A percentile compares a stretch with the other conserved stretches of the same genome.
These are phyloP conservation scores for Oryza meridionalis DNA, from an alignment of 176 grass and related monocot genomes.

Conservation along the genomic window DNA sequence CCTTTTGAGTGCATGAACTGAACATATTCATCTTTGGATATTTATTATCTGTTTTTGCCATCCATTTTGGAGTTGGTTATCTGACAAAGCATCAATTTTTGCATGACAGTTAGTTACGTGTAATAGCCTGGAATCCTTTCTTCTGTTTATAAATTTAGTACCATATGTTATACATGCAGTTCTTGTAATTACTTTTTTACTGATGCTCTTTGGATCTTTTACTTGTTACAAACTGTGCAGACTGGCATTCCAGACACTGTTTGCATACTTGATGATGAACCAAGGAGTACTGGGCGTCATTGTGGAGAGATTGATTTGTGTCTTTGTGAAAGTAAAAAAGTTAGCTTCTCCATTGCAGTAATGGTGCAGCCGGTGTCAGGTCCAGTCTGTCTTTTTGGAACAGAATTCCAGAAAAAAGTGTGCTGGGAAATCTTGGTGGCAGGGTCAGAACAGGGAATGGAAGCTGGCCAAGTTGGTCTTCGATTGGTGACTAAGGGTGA, in stretches of 20 bases:
- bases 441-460: slow-evolving; percentile 96
- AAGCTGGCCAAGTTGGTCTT: slow-evolving; percentile 96
- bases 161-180: slow-evolving; percentile 30
- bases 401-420: slow-evolving; percentile 90
- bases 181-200: slow-evolving; percentile 13
- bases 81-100: slow-evolving; percentile 36
- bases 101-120: not conserved
- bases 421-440: slow-evolving; percentile 98
- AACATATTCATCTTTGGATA: not conserved
- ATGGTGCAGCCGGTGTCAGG: slow-evolving; percentile 89
- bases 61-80: slow-evolving; percentile 25
- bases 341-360: slow-evolving; percentile 85
- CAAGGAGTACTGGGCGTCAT: slow-evolving; percentile 71
- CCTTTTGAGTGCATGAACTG: slow-evolving; percentile 17
- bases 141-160: not conserved
- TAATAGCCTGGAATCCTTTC: not conserved
- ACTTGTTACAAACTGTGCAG: slow-evolving; percentile 50
- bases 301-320: slow-evolving; percentile 83
- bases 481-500: slow-evolving; percentile 87
- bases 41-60: slow-evolving; percentile 17
- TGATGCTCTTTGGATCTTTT: slow-evolving; percentile 14
- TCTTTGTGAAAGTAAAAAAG: slow-evolving; percentile 69
- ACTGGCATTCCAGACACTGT: slow-evolving; percentile 75
- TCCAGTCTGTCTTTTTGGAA: slow-evolving; percentile 96
- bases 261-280: slow-evolving; percentile 97